phyloP scores from a whole-genome alignment of 768 basidiomycete species.

The Pulveroboletus sp. region DNA sequence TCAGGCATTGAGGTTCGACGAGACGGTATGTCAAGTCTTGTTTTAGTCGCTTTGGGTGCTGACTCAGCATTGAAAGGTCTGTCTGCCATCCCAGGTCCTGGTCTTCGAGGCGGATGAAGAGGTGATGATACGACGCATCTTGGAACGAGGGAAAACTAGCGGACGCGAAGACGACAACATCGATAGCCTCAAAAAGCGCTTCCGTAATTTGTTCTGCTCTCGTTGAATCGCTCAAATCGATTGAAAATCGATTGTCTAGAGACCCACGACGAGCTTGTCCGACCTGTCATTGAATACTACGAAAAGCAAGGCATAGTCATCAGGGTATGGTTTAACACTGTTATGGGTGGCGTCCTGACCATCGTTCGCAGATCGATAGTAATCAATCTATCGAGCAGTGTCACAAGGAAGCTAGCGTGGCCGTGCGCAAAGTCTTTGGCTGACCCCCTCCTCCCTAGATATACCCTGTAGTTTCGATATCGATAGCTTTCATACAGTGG shows the following conservation, averaged over 20 bases:
- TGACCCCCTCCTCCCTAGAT: constrained; percentile 6
- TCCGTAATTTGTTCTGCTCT: constrained; percentile 49
- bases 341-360: neutral
- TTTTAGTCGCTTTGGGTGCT: neutral
- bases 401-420: constrained; percentile 51
- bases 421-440: constrained; percentile 47
- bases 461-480: constrained; percentile 7
- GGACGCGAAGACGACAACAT: constrained; percentile 93
- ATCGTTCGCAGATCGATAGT: constrained; percentile 55
- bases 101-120: constrained; percentile 87
- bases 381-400: constrained; percentile 67
- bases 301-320: constrained; percentile 61
- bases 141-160: constrained; percentile 89
- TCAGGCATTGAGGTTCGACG: constrained; percentile 88
- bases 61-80: constrained; percentile 50
- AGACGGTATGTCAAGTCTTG: constrained; percentile 51
- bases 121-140: constrained; percentile 78
- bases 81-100: constrained; percentile 70
- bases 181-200: constrained; percentile 95
- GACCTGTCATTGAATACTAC: constrained; percentile 93
- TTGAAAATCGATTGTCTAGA: constrained; percentile 35
- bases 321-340: constrained; percentile 44
- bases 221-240: neutral
- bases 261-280: constrained; percentile 81
- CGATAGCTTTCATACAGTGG: neutral